A percentile compares a stretch with the other conserved stretches of the same genome.
Conservation (phyloP, 768 basidiomycete genomes). For the Asterophora lycoperdoides region DNA sequence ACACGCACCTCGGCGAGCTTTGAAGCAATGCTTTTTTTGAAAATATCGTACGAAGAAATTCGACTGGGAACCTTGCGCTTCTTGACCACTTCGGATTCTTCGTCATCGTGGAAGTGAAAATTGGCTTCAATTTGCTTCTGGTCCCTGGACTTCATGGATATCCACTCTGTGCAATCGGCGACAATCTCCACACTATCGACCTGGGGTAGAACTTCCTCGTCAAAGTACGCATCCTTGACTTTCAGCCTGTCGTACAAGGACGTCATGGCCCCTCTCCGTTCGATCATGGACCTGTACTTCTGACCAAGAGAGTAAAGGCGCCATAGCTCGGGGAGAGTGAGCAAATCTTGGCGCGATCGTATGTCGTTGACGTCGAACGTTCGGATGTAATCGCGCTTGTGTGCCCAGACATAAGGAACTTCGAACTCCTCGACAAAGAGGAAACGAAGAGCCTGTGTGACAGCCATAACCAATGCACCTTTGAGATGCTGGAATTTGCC, state of each 20-base stretch:
- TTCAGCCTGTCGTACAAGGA: constrained; percentile 66
- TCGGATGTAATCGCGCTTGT: constrained; percentile 87
- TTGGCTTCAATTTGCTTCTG: constrained; percentile 59
- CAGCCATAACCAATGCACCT: constrained; percentile 68
- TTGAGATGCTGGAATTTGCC: constrained; percentile 60
- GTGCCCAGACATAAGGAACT: constrained; percentile 92
- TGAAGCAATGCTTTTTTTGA: constrained; percentile 73
- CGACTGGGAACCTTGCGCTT: constrained; percentile 83
- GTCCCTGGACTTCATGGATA: constrained; percentile 79
- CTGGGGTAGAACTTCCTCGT: constrained; percentile 58
- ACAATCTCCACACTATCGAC: constrained; percentile 85
- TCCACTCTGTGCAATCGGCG: constrained; percentile 88
- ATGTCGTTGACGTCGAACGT: constrained; percentile 71
- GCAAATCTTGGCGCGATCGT: constrained; percentile 60
- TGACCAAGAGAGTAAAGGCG: constrained; percentile 84
- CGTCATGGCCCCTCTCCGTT: constrained; percentile 61
- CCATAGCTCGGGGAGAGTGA: constrained; percentile 84
- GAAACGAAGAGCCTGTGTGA: constrained; percentile 72
- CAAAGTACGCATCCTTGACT: constrained; percentile 71
- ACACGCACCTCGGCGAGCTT: constrained; percentile 73
- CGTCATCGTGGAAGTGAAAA: constrained; percentile 69
- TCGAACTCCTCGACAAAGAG: constrained; percentile 88
- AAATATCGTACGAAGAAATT: constrained; percentile 77
- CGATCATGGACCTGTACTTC: constrained; percentile 82
- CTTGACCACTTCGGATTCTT: constrained; percentile 46